These are phyloP conservation scores for Backusella circina DNA, from an alignment of 192 early-diverging fungal genomes.

Conservation along the genomic window DNA sequence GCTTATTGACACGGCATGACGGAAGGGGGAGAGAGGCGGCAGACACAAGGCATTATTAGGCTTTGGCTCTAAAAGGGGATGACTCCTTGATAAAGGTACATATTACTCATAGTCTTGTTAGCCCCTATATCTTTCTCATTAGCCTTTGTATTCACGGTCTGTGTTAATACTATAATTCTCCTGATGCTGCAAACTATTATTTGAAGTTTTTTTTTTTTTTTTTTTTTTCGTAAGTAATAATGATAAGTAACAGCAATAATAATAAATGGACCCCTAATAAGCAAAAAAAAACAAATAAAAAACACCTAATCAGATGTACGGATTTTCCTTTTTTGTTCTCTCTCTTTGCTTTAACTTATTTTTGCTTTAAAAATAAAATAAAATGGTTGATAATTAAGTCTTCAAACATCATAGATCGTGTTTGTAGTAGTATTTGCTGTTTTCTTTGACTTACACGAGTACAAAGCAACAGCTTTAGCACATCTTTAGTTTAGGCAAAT, in stretches of 20 bases:
- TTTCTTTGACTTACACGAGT: neutral
- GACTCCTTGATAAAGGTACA: conserved; percentile 2
- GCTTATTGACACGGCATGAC: conserved; percentile 14
- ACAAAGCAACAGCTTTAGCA: neutral
- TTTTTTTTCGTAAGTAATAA: neutral
- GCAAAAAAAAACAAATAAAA: neutral
- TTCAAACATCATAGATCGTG: neutral
- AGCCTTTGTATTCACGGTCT: neutral
- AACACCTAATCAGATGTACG: neutral
- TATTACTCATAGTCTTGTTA: neutral
- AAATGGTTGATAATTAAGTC: neutral
- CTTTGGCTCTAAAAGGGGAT: conserved; percentile 6
- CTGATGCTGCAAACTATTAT: neutral
- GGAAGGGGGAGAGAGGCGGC: conserved; percentile 13
- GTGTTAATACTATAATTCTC: neutral
- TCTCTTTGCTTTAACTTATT: no score
- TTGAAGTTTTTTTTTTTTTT: neutral
- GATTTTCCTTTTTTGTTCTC: neutral
- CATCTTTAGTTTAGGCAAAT: neutral
- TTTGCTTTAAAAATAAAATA: neutral
- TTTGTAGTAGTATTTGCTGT: neutral
- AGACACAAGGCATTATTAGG: conserved; percentile 10
- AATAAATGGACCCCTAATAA: neutral
- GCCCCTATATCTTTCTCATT: neutral
- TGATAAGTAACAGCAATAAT: neutral